Evolutionary conservation across 257 asterid genomes (phyloP).

Genomic region (Paulownia fortunei): DNA sequence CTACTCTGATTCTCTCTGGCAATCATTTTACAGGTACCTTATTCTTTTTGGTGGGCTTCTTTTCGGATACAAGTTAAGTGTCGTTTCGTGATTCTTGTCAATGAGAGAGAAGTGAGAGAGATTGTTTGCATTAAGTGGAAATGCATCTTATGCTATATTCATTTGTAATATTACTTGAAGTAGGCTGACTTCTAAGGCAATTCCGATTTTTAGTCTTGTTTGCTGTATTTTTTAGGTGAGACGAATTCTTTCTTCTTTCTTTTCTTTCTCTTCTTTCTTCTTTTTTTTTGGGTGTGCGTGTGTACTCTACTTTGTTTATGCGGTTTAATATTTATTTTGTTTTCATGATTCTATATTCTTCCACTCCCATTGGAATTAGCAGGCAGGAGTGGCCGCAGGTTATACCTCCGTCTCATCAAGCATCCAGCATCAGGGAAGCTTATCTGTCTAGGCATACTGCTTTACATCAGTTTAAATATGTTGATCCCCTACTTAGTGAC

Average conservation of each 20-base stretch:
- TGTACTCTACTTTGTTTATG: background rate
- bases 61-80: background rate
- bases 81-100: background rate
- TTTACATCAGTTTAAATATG: conserved; percentile 58
- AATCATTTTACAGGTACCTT: conserved; percentile 63
- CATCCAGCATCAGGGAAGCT: conserved; percentile 60
- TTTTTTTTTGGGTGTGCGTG: background rate
- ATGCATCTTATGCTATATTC: background rate
- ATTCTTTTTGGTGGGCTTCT: background rate
- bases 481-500: conserved; percentile 49
- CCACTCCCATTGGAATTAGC: conserved; percentile 26
- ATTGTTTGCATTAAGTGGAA: background rate
- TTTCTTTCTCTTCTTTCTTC: background rate
- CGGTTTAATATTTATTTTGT: background rate
- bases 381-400: conserved; percentile 70
- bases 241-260: background rate
- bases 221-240: background rate
- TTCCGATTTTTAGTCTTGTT: background rate
- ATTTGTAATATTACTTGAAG: background rate
- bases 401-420: conserved; percentile 33
- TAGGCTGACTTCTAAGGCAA: background rate
- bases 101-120: background rate
- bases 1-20: conserved; percentile 77
- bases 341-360: background rate
- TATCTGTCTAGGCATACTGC: conserved; percentile 60